Evolutionary conservation across 805 yeast genomes (phyloP).

Genomic region (Zygotorulaspora florentina): DNA sequence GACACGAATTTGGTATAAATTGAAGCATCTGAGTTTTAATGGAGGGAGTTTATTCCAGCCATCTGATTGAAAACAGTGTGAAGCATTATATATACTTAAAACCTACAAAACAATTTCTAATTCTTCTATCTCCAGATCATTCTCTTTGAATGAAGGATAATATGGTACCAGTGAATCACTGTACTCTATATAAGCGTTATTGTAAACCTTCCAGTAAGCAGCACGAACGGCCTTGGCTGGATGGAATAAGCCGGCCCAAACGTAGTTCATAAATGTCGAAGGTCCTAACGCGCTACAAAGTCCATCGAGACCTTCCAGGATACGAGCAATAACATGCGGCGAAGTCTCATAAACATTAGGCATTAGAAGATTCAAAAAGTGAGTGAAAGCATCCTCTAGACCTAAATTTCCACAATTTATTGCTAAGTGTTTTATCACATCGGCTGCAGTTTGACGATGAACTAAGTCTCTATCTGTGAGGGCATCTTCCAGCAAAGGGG

Average conservation of each 20-base stretch:
- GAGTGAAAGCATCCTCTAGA: constrained; percentile 77
- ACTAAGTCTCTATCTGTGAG: constrained; percentile 85
- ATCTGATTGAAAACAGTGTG: neutral
- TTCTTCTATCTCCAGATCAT: constrained; percentile 42
- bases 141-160: constrained; percentile 56
- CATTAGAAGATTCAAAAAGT: constrained; percentile 70
- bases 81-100: neutral
- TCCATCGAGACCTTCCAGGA: constrained; percentile 75
- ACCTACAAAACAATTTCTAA: constrained; percentile 39
- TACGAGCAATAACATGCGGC: constrained; percentile 86
- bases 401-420: constrained; percentile 72
- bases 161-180: constrained; percentile 76
- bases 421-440: constrained; percentile 78
- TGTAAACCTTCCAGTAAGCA: constrained; percentile 83
- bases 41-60: neutral
- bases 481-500: constrained; percentile 84
- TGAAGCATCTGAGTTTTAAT: neutral
- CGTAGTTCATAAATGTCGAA: constrained; percentile 68
- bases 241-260: constrained; percentile 87
- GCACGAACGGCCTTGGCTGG: constrained; percentile 84
- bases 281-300: constrained; percentile 68
- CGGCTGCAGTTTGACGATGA: constrained; percentile 93
- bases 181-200: constrained; percentile 67
- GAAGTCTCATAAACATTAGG: constrained; percentile 94
- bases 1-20: neutral